phyloP scores from a whole-genome alignment of 2,329 filamentous ascomycete species.

The Sordariomycetes sp. region DNA sequence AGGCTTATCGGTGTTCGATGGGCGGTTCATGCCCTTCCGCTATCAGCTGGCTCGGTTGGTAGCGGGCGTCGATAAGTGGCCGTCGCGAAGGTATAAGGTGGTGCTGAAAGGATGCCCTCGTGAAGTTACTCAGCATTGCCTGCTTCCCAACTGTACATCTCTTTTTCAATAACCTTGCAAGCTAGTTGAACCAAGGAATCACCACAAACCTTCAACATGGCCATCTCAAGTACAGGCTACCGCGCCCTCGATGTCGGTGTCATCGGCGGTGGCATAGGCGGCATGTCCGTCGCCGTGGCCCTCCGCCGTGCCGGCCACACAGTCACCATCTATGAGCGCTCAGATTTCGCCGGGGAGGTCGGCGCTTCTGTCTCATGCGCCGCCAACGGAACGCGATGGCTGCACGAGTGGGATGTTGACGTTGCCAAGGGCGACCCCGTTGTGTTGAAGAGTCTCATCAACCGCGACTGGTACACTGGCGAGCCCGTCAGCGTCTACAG shows the following conservation, averaged over 20 bases:
- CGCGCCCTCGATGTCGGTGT: constrained; percentile 32
- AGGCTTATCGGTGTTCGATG: no score
- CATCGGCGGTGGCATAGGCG: constrained; percentile 38
- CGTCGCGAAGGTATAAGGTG: no score
- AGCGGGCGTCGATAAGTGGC: no score
- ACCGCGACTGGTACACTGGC: constrained; percentile 61
- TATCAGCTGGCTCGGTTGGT: no score
- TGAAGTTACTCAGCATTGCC: no score
- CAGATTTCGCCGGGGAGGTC: constrained; percentile 58
- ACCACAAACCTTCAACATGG: background rate
- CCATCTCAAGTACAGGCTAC: constrained; percentile 21
- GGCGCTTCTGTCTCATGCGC: constrained; percentile 60
- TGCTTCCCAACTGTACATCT: no score
- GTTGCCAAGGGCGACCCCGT: constrained; percentile 56
- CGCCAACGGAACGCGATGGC: constrained; percentile 61
- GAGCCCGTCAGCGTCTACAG: constrained; percentile 56
- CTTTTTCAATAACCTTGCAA: no score
- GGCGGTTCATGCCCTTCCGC: no score
- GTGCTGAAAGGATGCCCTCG: no score
- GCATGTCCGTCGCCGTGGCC: constrained; percentile 34
- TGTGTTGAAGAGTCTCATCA: constrained; percentile 56
- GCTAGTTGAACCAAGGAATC: background rate
- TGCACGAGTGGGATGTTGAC: constrained; percentile 60
- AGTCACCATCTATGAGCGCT: constrained; percentile 55
- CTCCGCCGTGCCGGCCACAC: constrained; percentile 35